Conservation (phyloP, 2,329 filamentous ascomycete genomes). For the Tolypocladium tundrense region DNA sequence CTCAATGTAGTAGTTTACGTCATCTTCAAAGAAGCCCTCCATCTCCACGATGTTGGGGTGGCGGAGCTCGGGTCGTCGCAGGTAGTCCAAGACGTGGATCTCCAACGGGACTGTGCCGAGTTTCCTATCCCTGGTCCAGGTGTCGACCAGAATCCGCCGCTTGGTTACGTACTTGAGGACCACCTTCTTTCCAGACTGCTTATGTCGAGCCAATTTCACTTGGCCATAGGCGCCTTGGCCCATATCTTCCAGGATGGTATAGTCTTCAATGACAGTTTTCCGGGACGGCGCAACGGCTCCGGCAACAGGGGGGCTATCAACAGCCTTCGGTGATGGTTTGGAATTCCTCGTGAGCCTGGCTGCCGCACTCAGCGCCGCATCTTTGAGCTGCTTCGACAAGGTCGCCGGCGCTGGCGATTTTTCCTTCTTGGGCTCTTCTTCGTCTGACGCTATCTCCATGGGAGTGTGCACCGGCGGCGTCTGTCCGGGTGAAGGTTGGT, state of each 20-base stretch:
- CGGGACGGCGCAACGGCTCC: slow-evolving; percentile 26
- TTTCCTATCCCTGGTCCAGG: slow-evolving; percentile 89
- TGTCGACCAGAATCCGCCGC: slow-evolving; percentile 90
- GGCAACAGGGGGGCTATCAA: slow-evolving; percentile 22
- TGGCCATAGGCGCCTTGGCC: slow-evolving; percentile 96
- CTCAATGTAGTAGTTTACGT: slow-evolving; percentile 95
- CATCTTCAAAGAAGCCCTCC: slow-evolving; percentile 67
- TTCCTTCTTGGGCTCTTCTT: slow-evolving; percentile 32
- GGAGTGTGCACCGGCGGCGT: slow-evolving; percentile 46
- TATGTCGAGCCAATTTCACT: slow-evolving; percentile 87
- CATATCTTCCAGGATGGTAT: slow-evolving; percentile 93
- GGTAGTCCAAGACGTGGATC: slow-evolving; percentile 92
- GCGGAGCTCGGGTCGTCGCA: slow-evolving; percentile 60
- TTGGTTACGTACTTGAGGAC: slow-evolving; percentile 98
- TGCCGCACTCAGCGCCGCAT: slow-evolving; percentile 44
- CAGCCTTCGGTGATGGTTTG: slow-evolving; percentile 17
- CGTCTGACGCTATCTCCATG: slow-evolving; percentile 44
- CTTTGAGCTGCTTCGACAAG: slow-evolving; percentile 46
- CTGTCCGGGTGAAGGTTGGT: slow-evolving; percentile 71
- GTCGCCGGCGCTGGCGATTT: slow-evolving; percentile 31
- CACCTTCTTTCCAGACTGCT: slow-evolving; percentile 69
- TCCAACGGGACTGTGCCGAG: slow-evolving; percentile 92
- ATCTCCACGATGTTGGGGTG: slow-evolving; percentile 65
- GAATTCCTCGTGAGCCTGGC: slow-evolving; percentile 38
- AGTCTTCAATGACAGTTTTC: slow-evolving; percentile 85